Base-by-base conservation (phyloP, 768 basidiomycete species). In the Rhizopogon roseolus region DNA sequence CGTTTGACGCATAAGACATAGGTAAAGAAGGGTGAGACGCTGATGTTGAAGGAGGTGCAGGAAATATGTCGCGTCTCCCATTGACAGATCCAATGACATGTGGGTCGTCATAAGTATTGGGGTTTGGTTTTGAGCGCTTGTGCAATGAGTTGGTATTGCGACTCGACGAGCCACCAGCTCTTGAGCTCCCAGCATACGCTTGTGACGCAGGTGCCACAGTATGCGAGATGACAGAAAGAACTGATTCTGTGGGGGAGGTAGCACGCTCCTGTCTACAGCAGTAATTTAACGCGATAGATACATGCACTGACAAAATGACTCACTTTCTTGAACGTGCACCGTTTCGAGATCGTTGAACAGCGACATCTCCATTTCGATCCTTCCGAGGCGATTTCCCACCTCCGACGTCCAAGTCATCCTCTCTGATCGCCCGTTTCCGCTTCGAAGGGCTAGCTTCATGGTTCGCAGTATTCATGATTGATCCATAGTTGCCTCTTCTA, bases 141-240 rank as follows among this genome's bases (percentile, higher is more conserved):
- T 69, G 73, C 14, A 64, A 59, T 7, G 52, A 54, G 37, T 68
- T 69, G 38, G 59, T 66, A 25, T 65, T 57, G 46, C 70, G 74
- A 55, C 67, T 64, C 36, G 66, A 58, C 58, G 66, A 65, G 34
- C 63, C 66, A 53, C 60, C 60, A 36, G 61, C 51, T 54, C 68
- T 68, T 25, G 68, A 63, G 50, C 53, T 59, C n/a, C 46, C 58
- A 39, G 66, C 50, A 39, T 60, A 64, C 50, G 63, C 52, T 53
- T 66, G 72, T n/a, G 61, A 34, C 8, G 60, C 64, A 40, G 73
- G 73, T 25, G 70, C 65, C 22, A 75, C 79, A 50, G 80, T 67
- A 60, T 88, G 86, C 28, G 85, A 86, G n/a, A 80, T 81, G 64
- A 83, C 79, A 1, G 88, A 90, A 41, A 85, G 73, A 36, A 88